Evolutionary conservation across 1,284 basidiomycete genomes (phyloP), one percentile per base, ranked within the genome.

Genomic region (Fomitiporia mediterranea): DNA sequence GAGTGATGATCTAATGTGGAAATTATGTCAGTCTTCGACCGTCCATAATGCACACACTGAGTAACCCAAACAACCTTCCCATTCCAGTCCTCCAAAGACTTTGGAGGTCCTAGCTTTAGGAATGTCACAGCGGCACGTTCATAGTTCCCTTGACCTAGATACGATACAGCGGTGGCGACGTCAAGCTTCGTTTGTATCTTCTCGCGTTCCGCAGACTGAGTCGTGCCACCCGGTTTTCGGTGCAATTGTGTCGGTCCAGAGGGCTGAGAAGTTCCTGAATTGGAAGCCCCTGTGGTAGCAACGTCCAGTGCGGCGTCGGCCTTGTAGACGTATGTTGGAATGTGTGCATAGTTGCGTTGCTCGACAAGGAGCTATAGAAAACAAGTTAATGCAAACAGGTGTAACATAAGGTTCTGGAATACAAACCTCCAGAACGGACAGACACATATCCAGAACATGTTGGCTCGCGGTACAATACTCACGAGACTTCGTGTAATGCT

Each of bases 311-410:
- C 89, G 0, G 88, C 83, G 56, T 94, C 92, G 6, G 92, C 93
- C 72, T 96, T 96, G 80, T 86, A 91, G 40, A 94, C 83, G 67
- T 94, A 94, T 2, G 89, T 91, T 15, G 85, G 77, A 39, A 95
- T 80, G 64, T 92, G 90, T 0, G 84, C 74, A 68, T 89, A 94
- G 69, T 91, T 91, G 58, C 82, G 77, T 67, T 93, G 84, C 68
- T 93, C 88, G 56, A 94, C 81, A 30, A 94, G 78, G 51, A 89
- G 80, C 89, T 91, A 63, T 34, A 21, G 17, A 43, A 13, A 28
- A 40, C 39, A 49, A 6, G 43, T 40, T 40, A 23, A 35, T 15
- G 34, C 34, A 38, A 21, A 19, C 4, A 23, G 42, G 8, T 28
- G 19, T n/a, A n/a, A 32, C 39, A 55, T 17, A 59, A 42, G 35